Evolutionary conservation across 257 asterid genomes (phyloP).

Genomic region (Capsicum baccatum): DNA sequence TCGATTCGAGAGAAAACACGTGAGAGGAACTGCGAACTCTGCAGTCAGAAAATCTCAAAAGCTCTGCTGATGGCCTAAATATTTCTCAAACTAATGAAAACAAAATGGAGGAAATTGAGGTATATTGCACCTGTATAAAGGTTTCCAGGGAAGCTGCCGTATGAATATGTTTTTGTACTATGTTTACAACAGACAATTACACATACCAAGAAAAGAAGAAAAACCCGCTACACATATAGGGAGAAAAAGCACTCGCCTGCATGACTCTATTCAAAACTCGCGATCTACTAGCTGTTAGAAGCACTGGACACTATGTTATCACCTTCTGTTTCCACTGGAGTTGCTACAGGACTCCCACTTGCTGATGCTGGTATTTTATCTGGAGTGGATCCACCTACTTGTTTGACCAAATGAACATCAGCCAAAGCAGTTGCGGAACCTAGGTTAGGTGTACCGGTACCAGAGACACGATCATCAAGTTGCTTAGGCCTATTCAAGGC

Average conservation of each 20-base stretch:
- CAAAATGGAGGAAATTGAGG: background rate
- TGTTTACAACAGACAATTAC: slow-evolving; percentile 22
- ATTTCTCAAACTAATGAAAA: background rate
- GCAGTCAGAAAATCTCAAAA: slow-evolving; percentile 26
- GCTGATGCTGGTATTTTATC: slow-evolving; percentile 32
- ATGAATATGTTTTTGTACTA: slow-evolving; percentile 18
- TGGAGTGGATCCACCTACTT: slow-evolving; percentile 5
- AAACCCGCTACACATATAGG: slow-evolving; percentile 21
- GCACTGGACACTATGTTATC: slow-evolving; percentile 10
- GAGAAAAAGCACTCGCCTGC: slow-evolving; percentile 21
- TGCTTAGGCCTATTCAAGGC: slow-evolving; percentile 73
- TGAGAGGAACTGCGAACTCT: slow-evolving; percentile 11
- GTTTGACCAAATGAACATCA: slow-evolving; percentile 37
- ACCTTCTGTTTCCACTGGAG: slow-evolving; percentile 28
- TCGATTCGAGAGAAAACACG: slow-evolving; percentile 9
- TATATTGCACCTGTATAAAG: background rate
- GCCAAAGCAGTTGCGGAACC: slow-evolving; percentile 38
- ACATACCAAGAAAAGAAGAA: background rate
- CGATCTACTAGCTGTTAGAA: slow-evolving; percentile 25
- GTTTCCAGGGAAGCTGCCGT: slow-evolving; percentile 20
- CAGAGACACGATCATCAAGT: slow-evolving; percentile 46
- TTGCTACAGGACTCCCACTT: slow-evolving; percentile 30
- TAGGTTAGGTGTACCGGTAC: slow-evolving; percentile 45
- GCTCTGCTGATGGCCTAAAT: background rate
- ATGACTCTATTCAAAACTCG: slow-evolving; percentile 19